Evolutionary conservation across 176 grass and related monocot genomes (phyloP).

Genomic region (Echinochloa phyllopogon): DNA sequence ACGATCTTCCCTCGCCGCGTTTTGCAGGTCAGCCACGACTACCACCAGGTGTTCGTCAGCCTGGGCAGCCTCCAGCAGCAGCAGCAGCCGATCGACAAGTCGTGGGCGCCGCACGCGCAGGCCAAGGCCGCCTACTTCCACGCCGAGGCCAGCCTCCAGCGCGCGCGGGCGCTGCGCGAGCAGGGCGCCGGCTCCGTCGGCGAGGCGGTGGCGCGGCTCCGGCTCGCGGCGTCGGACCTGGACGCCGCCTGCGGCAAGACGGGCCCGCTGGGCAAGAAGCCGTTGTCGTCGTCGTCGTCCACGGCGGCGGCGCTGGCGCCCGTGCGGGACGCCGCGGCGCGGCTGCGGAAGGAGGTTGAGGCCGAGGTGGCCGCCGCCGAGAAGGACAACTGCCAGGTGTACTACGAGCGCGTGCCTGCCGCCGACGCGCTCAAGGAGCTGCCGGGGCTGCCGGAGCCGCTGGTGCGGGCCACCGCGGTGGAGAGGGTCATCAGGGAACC

Average conservation of each 20-base stretch:
- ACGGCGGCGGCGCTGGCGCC: constrained; percentile 23
- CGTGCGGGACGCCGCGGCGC: constrained; percentile 47
- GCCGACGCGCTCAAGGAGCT: constrained; percentile 36
- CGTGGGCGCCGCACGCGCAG: constrained; percentile 56
- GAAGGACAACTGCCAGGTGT: constrained; percentile 68
- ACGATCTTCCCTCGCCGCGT: not conserved
- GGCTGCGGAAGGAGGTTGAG: constrained; percentile 53
- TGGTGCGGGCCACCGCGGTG: constrained; percentile 29
- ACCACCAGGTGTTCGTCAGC: constrained; percentile 37
- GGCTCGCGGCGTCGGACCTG: constrained; percentile 42
- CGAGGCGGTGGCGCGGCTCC: constrained; percentile 54
- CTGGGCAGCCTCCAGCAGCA: constrained; percentile 37
- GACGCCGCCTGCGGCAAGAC: constrained; percentile 25
- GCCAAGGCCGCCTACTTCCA: constrained; percentile 66
- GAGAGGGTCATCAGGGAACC: constrained; percentile 30
- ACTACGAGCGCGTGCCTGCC: constrained; percentile 56
- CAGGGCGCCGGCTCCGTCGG: constrained; percentile 5
- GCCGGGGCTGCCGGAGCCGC: constrained; percentile 27
- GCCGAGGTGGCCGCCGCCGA: constrained; percentile 51
- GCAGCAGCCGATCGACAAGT: constrained; percentile 50
- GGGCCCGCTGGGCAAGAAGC: constrained; percentile 35
- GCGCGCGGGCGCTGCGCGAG: constrained; percentile 46
- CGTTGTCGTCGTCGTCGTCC: not conserved
- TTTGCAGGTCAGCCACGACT: constrained; percentile 60
- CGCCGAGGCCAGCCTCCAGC: constrained; percentile 56